Percentiles rank a stretch among this genome's conserved stretches.
Conservation (phyloP, 2,329 filamentous ascomycete genomes). For the Aspergillus neotritici region DNA sequence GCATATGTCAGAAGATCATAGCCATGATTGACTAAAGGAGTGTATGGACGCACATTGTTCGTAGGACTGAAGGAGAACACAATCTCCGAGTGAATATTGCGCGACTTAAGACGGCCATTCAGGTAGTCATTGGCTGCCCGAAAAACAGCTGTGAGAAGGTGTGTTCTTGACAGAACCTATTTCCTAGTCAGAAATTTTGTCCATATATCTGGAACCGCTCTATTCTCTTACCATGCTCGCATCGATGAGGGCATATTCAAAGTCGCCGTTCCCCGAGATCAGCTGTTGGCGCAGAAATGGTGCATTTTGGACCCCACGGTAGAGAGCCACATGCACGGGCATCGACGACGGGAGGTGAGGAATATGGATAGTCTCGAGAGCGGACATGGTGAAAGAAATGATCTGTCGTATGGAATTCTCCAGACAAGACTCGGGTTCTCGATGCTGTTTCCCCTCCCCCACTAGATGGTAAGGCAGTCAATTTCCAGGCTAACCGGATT, state of each 20-base stretch:
- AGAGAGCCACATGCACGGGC: conserved; percentile 68
- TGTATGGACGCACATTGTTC: conserved; percentile 62
- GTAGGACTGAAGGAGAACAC: conserved; percentile 74
- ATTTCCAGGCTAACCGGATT: too few species aligned
- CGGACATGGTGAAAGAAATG: conserved; percentile 17
- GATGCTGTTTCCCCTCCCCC: conserved; percentile 12
- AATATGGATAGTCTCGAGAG: conserved; percentile 63
- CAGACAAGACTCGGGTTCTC: background rate
- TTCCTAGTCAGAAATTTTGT: conserved; percentile 3
- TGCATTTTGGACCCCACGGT: conserved; percentile 70
- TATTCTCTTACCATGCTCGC: conserved; percentile 60
- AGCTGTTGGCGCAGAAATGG: conserved; percentile 75
- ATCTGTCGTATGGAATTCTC: background rate
- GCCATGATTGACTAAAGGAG: conserved; percentile 1
- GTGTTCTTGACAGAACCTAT: conserved; percentile 64
- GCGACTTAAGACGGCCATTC: conserved; percentile 62
- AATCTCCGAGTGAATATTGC: conserved; percentile 84
- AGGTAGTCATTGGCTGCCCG: conserved; percentile 65
- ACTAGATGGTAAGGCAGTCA: background rate
- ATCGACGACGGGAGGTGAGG: conserved; percentile 68
- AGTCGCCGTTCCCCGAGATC: conserved; percentile 73
- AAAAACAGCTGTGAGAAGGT: conserved; percentile 70
- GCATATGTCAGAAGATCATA: conserved; percentile 12
- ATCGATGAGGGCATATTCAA: conserved; percentile 92
- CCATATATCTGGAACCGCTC: background rate